Base-by-base conservation (phyloP, 345 rosid genomes). In the Rhizophora mangle region DNA sequence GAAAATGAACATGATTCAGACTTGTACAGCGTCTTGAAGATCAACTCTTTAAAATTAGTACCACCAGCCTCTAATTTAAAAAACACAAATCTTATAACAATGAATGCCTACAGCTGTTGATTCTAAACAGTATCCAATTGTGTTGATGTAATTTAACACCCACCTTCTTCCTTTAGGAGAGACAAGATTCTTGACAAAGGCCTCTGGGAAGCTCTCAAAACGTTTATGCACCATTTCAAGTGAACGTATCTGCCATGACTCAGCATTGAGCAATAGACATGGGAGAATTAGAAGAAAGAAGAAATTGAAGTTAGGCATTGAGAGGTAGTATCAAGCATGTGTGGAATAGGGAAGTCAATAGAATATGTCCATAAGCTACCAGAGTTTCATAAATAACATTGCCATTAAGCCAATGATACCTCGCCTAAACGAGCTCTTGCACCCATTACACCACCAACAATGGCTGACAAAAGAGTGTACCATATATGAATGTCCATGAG, bases 391-490 rank as follows among this genome's bases (percentile, higher is more conserved):
- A 61, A 64, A 21, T 64, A 36, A 21, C 36, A n/a, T n/a, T n/a
- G 63, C 18, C 37, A 71, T 59, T 61, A 56, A 21, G 19, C 26
- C 39, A 62, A 31, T 63, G 54, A 55, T 84, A 95, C 99, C 96
- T 95, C 99, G 78, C 99, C 99, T 73, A 95, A 79, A 68, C 99
- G 96, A 81, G 83, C 96, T 72, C 93, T 82, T 67, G 99, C 99
- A 68, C 99, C 99, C 96, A 95, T 95, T 59, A 95, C 92, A 65
- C 99, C 99, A 75, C 98, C 99, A 72, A 95, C 76, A 76, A 95
- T 79, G 73, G 99, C 98, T 18, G 99, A 95, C 71, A 95, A 78
- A 65, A 95, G 76, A 63, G 98, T 95, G 83, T 95, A 88, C 89
- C 89, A 95, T 82, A 95, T 95, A 75, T 88, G 89, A 70, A 95